Evolutionary conservation across 176 grass and related monocot species (phyloP), one percentile per base, ranked within the genome.

Genomic region (bread wheat (Triticum aestivum)): DNA sequence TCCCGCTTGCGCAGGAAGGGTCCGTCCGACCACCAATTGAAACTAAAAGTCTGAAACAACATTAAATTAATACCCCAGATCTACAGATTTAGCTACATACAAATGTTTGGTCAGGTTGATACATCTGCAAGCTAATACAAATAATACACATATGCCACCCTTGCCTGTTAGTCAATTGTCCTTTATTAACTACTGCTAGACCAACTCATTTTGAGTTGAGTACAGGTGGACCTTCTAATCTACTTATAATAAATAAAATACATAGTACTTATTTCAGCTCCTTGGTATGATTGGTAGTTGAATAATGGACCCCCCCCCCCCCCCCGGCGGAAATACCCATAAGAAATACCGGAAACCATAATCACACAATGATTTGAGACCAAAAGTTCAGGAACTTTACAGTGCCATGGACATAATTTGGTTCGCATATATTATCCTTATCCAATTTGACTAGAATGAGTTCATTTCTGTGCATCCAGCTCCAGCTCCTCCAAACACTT

Each of bases 71-170:
- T 72, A 73, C 6, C 30, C 52, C 21, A 32, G 17, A 75, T 79
- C 69, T 73, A 68, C 47, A 80, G 68, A 87, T 61, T 75, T 69
- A 84, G 61, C 58, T 79, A 65, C 18, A 35, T 81, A 76, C 27
- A 11, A 33, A 82, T 64, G 54, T 70, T 90, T 78, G 79, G 68
- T 80, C 47, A 84, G 68, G 69, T 38, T 84, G 81, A 87, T 69
- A 81, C 67, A 87, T 87, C 81, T 56, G 80, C 80, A 80, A 87
- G 80, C 85, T 80, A 80, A 87, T 91, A 87, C 26, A 77, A 42
- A 83, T 74, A 44, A 44, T 76, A 83, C 11, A 83, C 11, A 34
- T 39, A 90, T 3, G 24, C 49, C 45, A 75, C 34, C 10, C 49
- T 42, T 78, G 8, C 52, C 61, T 75, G 51, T 61, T 20, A 47